Evolutionary conservation across 257 asterid species (phyloP).

Genomic region (Sherardia arvensis): DNA sequence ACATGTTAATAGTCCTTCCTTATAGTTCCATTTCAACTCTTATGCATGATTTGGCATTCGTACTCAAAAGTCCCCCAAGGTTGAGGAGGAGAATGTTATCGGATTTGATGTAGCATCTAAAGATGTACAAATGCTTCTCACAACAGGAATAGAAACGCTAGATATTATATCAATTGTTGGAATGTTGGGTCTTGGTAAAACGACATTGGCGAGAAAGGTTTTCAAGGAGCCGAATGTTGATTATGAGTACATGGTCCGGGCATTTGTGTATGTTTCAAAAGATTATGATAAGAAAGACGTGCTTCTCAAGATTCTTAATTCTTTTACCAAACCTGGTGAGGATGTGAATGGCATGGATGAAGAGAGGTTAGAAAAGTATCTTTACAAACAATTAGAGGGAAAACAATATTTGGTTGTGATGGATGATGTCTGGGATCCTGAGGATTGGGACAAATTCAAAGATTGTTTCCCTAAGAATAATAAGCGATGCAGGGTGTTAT

Average conservation of each 20-base stretch:
- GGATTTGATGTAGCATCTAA: slow-evolving; percentile 17
- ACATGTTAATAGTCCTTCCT: too few species aligned
- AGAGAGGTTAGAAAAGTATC: slow-evolving; percentile 25
- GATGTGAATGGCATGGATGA: slow-evolving; percentile 27
- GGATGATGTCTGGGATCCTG: slow-evolving; percentile 44
- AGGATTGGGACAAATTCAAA: slow-evolving; percentile 5
- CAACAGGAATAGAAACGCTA: not conserved
- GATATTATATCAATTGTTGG: slow-evolving; percentile 17
- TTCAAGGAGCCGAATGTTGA: slow-evolving; percentile 27
- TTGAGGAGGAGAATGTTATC: slow-evolving; percentile 21
- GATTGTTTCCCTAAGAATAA: slow-evolving; percentile 1
- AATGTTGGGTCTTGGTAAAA: slow-evolving; percentile 34
- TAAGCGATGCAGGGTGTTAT: slow-evolving; percentile 3
- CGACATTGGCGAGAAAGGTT: slow-evolving; percentile 50
- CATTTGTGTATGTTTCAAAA: slow-evolving; percentile 45
- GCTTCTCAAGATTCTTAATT: slow-evolving; percentile 29
- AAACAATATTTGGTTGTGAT: slow-evolving; percentile 38
- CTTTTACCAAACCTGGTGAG: slow-evolving; percentile 18
- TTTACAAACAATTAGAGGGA: slow-evolving; percentile 19
- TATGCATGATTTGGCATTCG: not conserved
- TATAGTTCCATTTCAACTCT: not conserved
- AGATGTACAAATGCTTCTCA: not conserved
- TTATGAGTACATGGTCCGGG: slow-evolving; percentile 32
- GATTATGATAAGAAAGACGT: slow-evolving; percentile 38
- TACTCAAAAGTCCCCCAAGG: slow-evolving; percentile 15